Evolutionary conservation across 2,329 filamentous ascomycete species (phyloP), one percentile per base, ranked within the genome.

Genomic region (Cadophora luteo-olivacea): DNA sequence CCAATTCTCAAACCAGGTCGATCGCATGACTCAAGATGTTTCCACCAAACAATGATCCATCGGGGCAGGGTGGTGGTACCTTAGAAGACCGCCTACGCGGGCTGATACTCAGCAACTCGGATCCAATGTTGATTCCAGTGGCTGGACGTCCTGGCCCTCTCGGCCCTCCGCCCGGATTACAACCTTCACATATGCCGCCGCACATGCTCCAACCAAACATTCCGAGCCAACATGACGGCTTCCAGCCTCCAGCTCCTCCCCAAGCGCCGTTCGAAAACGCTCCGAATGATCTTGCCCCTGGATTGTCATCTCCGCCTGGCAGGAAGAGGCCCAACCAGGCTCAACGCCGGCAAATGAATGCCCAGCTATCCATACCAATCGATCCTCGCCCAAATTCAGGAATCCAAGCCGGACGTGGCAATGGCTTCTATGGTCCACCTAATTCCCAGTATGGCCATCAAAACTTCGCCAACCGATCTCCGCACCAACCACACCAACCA

Each of bases 281-380:
- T 38, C 24, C 57, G 16, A 66, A 66, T 54, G 2, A 6, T 24
- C 24, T 64, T 8, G 16, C 49, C 1, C 61, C 61, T 36, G 61
- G 33, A 3, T n/a, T 65, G n/a, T 33, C 51, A 24, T 65, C 63
- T 65, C 49, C 61, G 3, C 63, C 63, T 52, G 66, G 69, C 41
- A 65, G 70, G 11, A 88, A 84, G 73, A 85, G 87, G 25, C 84
- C 81, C 2, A 91, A 91, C 69, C 88, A 91, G 75, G 87, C 88
- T 1, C 86, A 90, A 72, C 82, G 88, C 61, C 84, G 88, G 25
- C 86, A 89, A 73, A 87, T 89, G 85, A 88, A 83, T 66, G 82
- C 87, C 4, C 85, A 89, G 71, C 74, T 89, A 22, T 83, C 85
- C 0, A 84, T 89, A 57, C 82, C 86, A 4, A 82, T 89, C 63